These are phyloP conservation scores for Hericium alpestre DNA, from an alignment of 768 basidiomycete genomes.

Conservation along the genomic window DNA sequence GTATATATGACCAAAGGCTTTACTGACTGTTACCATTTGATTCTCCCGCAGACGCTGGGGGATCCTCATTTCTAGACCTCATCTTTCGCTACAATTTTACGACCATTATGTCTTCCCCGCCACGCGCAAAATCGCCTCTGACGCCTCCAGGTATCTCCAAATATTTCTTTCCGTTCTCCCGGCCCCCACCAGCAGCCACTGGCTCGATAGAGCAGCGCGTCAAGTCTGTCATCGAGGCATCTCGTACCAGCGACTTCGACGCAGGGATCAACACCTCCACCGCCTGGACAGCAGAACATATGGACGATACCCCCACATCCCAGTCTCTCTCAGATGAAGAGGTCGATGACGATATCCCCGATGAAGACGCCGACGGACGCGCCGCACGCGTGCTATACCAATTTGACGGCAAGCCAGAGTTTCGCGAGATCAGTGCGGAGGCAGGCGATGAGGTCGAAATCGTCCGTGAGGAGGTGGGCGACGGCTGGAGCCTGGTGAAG, in stretches of 20 bases:
- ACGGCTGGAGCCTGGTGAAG: slow-evolving; percentile 75
- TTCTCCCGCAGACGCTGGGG: too few relatives aligned
- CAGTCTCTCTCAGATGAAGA: slow-evolving; percentile 49
- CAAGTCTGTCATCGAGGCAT: neutral
- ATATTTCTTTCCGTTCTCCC: slow-evolving; percentile 6
- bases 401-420: slow-evolving; percentile 69
- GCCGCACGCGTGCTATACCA: slow-evolving; percentile 61
- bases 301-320: slow-evolving; percentile 25
- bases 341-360: slow-evolving; percentile 23
- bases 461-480: slow-evolving; percentile 60
- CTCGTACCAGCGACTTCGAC: slow-evolving; percentile 41
- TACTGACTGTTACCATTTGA: too few relatives aligned
- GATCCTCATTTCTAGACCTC: too few relatives aligned
- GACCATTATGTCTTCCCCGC: neutral
- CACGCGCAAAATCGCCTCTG: slow-evolving; percentile 1
- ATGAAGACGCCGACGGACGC: slow-evolving; percentile 27
- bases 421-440: slow-evolving; percentile 55
- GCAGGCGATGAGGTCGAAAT: slow-evolving; percentile 65
- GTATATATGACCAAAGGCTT: too few relatives aligned
- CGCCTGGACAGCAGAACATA: slow-evolving; percentile 59
- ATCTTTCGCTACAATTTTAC: too few relatives aligned
- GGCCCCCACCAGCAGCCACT: slow-evolving; percentile 4
- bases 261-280: slow-evolving; percentile 67
- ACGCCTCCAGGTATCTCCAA: slow-evolving; percentile 8
- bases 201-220: slow-evolving; percentile 1